Evolutionary conservation across 179 eudicot species (phyloP).

Genomic region (Camellia oleifera): DNA sequence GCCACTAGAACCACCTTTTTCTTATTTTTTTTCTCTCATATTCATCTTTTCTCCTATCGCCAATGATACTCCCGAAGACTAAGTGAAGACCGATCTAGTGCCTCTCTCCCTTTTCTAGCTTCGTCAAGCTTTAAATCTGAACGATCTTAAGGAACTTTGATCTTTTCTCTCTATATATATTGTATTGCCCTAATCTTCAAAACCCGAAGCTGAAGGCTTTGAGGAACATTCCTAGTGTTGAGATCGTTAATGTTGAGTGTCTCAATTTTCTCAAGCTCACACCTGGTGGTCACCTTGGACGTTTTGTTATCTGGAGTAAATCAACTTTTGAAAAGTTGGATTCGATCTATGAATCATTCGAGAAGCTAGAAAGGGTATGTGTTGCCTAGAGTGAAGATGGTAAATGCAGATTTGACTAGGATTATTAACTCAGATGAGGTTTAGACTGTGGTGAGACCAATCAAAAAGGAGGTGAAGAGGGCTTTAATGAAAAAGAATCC

Average conservation of each 20-base stretch:
- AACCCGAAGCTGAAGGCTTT: constrained; percentile 67
- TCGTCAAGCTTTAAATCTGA: too few species aligned
- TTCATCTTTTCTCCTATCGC: too few species aligned
- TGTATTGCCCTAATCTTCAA: too few species aligned
- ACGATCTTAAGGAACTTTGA: too few species aligned
- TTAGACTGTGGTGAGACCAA: constrained; percentile 82
- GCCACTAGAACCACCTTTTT: too few species aligned
- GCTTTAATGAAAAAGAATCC: constrained; percentile 90
- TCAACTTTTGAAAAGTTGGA: constrained; percentile 83
- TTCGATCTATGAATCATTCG: constrained; percentile 70
- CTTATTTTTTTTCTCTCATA: too few species aligned
- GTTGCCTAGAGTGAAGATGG: constrained; percentile 80
- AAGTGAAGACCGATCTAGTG: too few species aligned
- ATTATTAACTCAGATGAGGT: constrained; percentile 89
- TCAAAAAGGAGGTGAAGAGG: constrained; percentile 69
- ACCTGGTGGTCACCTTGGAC: constrained; percentile 80
- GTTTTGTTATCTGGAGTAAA: constrained; percentile 82
- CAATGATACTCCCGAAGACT: too few species aligned
- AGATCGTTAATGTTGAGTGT: constrained; percentile 49
- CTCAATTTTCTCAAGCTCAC: constrained; percentile 72
- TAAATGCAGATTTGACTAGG: constrained; percentile 77
- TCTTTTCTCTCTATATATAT: too few species aligned
- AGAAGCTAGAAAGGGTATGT: constrained; percentile 68
- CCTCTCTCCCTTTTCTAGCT: too few species aligned
- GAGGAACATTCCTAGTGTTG: constrained; percentile 49